Percentiles rank a stretch among this genome's conserved stretches.
phyloP scores from a whole-genome alignment of 2,329 filamentous ascomycete genomes.

The Colletotrichum lindemuthianum region DNA sequence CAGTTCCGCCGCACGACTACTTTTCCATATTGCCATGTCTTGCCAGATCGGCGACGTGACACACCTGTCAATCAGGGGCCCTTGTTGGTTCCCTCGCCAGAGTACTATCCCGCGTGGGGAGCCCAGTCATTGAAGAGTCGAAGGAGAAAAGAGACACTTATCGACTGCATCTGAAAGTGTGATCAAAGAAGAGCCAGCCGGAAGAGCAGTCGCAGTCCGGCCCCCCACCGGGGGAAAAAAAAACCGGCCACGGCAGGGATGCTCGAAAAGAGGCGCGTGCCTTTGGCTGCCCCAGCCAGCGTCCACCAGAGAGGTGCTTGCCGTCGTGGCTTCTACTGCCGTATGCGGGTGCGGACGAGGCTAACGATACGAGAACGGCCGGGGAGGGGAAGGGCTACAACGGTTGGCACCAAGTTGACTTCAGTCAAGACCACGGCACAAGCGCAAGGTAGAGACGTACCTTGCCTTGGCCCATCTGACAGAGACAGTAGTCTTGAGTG shows the following conservation, averaged over 20 bases:
- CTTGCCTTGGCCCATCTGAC: not conserved
- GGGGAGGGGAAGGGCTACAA: slow-evolving; percentile 11
- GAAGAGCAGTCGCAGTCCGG: no score
- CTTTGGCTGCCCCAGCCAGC: not conserved
- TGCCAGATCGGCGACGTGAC: slow-evolving; percentile 1
- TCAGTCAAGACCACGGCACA: slow-evolving; percentile 1
- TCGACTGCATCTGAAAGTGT: no score
- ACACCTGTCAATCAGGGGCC: slow-evolving; percentile 1
- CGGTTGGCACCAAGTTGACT: not conserved
- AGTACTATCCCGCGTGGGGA: slow-evolving; percentile 25
- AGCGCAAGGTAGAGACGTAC: not conserved
- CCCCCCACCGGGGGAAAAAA: no score
- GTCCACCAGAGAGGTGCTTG: slow-evolving; percentile 39
- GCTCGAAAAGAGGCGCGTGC: no score
- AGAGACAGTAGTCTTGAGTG: not conserved
- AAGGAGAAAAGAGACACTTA: slow-evolving; percentile 24
- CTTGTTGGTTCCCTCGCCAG: slow-evolving; percentile 29
- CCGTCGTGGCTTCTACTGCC: not conserved
- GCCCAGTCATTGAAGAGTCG: not conserved
- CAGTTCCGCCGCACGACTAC: slow-evolving; percentile 1
- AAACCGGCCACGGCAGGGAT: no score
- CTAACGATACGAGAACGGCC: slow-evolving; percentile 25
- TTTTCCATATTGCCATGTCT: not conserved
- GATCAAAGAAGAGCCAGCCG: no score
- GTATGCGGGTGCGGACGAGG: slow-evolving; percentile 21